Evolutionary conservation across 805 yeast species (phyloP), one percentile per base, ranked within the genome.

Genomic region (Priceomyces medius): DNA sequence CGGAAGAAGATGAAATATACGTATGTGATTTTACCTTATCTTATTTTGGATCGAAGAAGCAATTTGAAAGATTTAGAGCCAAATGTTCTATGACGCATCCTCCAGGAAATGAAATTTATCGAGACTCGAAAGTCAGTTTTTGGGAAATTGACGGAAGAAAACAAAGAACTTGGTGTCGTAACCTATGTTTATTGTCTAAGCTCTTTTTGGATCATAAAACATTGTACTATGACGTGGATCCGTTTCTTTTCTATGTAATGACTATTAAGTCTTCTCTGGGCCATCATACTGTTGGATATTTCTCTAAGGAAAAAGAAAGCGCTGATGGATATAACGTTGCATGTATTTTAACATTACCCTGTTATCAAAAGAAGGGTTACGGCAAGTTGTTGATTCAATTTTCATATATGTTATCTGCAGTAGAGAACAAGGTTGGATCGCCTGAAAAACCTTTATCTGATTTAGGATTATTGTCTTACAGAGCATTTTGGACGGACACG

Each of bases 361-460:
- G 93, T 56, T 93, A 91, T 66, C 99, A 93, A 64, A 79, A 97
- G 55, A 87, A 78, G 66, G 99, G 99, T 1, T 93, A 79, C 61
- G 99, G 99, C 47, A 83, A 90, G 51, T 70, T 93, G 29, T 73
- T 93, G 48, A 93, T 93, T 53, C 96, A 91, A 55, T 91, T 93
- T 59, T 88, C 97, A 3, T 93, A 93, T 61, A 95, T 87, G 68
- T 69, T 93, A 32, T 85, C 96, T 2, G 83, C 84, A 55, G 84
- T 81, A 39, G 99, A 93, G 56, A 81, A 84, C 39, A 93, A 93
- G 60, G 80, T 82, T 3, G 99, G 99, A 1, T 88, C 97, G 0
- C 99, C 99, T 0, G 99, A 93, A 64, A 93, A 93, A 58, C 99
- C 99, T 2, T 71, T 93, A 17, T 87, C 96, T 0, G 99, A 93